Evolutionary conservation across 306 rosid species (phyloP).

Genomic region (Trifolium subterraneum): DNA sequence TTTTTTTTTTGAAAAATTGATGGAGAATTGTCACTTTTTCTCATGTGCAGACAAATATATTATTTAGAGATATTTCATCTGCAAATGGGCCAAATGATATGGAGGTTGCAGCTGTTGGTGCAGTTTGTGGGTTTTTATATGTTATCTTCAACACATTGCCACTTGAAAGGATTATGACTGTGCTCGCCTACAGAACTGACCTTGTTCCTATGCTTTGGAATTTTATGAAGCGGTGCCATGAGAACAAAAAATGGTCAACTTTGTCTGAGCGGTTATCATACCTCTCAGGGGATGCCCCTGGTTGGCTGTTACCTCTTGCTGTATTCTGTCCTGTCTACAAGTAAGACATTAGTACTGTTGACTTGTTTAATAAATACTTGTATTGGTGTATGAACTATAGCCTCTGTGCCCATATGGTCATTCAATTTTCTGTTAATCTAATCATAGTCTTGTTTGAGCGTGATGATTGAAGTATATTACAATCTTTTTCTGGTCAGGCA

Average conservation of each 20-base stretch:
- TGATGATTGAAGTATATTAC: slow-evolving; percentile 35
- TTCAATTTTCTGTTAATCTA: slow-evolving; percentile 6
- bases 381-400: slow-evolving; percentile 22
- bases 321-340: slow-evolving; percentile 98
- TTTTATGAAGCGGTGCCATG: slow-evolving; percentile 91
- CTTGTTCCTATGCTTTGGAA: slow-evolving; percentile 94
- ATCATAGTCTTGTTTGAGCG: slow-evolving; percentile 36
- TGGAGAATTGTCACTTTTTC: slow-evolving; percentile 35
- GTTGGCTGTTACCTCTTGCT: slow-evolving; percentile 93
- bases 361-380: slow-evolving; percentile 28
- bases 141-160: slow-evolving; percentile 85
- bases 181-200: slow-evolving; percentile 91
- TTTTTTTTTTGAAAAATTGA: slow-evolving; percentile 21
- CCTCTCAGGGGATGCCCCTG: slow-evolving; percentile 91
- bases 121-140: slow-evolving; percentile 86
- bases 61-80: slow-evolving; percentile 76
- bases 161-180: slow-evolving; percentile 88
- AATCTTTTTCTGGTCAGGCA: slow-evolving; percentile 66
- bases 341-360: slow-evolving; percentile 52
- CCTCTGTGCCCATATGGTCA: slow-evolving; percentile 14
- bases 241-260: slow-evolving; percentile 80
- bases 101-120: slow-evolving; percentile 90
- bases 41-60: slow-evolving; percentile 69
- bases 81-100: slow-evolving; percentile 65
- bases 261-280: slow-evolving; percentile 73